A percentile compares a stretch with the other conserved stretches of the same genome.
Conservation (phyloP, 495 filamentous ascomycete species). For the Aspergillus leporis region DNA sequence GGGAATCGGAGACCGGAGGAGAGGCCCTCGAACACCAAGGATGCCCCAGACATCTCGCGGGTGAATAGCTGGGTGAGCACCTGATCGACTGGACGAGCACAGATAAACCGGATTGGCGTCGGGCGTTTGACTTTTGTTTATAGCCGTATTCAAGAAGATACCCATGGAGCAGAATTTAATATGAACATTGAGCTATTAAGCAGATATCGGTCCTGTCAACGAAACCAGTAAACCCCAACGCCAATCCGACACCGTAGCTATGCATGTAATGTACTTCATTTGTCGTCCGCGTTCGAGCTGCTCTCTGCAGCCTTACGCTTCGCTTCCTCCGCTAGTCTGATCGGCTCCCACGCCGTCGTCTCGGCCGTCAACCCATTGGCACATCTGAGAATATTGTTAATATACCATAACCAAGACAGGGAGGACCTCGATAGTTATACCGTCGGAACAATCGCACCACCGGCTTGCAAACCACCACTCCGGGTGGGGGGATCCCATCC, state of each 20-base stretch:
- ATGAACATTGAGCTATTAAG: conserved; percentile 3
- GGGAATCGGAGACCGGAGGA: conserved; percentile 31
- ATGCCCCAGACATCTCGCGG: conserved; percentile 25
- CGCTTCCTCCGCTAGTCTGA: conserved; percentile 33
- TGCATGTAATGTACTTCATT: conserved; percentile 22
- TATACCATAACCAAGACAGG: conserved; percentile 5
- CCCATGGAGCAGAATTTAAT: conserved; percentile 30
- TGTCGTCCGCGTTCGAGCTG: conserved; percentile 6
- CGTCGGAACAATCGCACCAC: conserved; percentile 76
- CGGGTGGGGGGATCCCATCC: conserved; percentile 52
- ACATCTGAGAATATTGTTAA: conserved; percentile 56
- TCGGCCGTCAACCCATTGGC: conserved; percentile 74
- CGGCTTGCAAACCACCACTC: conserved; percentile 68
- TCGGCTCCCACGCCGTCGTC: conserved; percentile 74
- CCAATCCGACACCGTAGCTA: conserved; percentile 25
- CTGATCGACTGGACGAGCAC: conserved; percentile 17
- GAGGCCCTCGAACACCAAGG: conserved; percentile 26
- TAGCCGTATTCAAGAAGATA: conserved; percentile 41
- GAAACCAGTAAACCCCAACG: conserved; percentile 16
- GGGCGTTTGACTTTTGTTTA: conserved; percentile 27
- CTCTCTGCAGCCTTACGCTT: conserved; percentile 20
- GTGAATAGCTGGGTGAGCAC: conserved; percentile 32
- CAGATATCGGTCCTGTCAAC: background rate
- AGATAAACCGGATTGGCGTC: conserved; percentile 15
- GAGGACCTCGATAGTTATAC: conserved; percentile 50